These are phyloP conservation scores for Agrostemma githago DNA, from an alignment of 148 eudicot species.

Conservation along the genomic window DNA sequence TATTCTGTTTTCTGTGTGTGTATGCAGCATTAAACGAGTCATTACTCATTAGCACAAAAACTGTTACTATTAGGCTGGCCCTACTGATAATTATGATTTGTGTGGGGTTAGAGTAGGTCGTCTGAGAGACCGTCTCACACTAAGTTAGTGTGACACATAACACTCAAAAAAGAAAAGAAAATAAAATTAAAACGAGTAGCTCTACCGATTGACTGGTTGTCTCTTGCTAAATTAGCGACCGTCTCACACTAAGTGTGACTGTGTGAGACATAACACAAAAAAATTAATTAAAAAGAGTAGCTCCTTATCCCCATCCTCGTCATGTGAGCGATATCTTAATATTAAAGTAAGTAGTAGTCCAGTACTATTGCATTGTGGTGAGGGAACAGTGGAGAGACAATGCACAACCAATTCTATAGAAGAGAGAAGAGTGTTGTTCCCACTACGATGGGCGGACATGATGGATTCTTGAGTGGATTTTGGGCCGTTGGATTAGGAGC, in stretches of 20 bases:
- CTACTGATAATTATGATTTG: conserved; percentile 6
- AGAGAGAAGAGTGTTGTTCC: conserved; percentile 31
- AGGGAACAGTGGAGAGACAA: conserved; percentile 51
- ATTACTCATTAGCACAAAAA: conserved; percentile 16
- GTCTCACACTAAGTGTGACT: too few species aligned
- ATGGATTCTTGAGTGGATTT: conserved; percentile 22
- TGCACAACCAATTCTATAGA: conserved; percentile 33
- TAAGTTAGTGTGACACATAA: too few species aligned
- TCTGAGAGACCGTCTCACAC: too few species aligned
- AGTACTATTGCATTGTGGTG: conserved; percentile 26
- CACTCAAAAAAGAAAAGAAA: too few species aligned
- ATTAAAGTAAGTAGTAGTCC: conserved; percentile 3
- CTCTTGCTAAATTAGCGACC: too few species aligned
- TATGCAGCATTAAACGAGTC: conserved; percentile 15
- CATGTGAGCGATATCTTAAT: background rate
- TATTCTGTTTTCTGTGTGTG: conserved; percentile 31
- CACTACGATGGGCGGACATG: conserved; percentile 26
- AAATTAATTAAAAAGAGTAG: too few species aligned
- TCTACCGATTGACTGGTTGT: too few species aligned
- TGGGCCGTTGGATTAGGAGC: conserved; percentile 39
- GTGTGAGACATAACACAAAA: too few species aligned
- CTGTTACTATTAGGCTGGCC: conserved; percentile 8
- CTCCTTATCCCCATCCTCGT: too few species aligned
- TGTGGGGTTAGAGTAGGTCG: conserved; percentile 21
- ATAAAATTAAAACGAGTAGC: too few species aligned